Conservation (phyloP, 2,329 filamentous ascomycete species). For the Aspergillus ustus region DNA sequence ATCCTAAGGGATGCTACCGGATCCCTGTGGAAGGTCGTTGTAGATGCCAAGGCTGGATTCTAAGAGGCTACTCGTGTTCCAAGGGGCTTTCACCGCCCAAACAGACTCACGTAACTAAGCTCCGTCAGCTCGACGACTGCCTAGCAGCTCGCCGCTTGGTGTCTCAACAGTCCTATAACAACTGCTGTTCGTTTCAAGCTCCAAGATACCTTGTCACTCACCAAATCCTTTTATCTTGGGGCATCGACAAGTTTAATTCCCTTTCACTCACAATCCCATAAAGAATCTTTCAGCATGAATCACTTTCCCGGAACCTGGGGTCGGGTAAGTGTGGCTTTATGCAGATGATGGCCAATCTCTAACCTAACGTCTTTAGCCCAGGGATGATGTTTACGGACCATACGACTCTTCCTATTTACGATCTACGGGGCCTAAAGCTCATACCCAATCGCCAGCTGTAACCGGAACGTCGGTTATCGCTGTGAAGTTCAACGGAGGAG, state of each 20-base stretch:
- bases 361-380: conserved; percentile 67
- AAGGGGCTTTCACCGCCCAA: conserved; percentile 18
- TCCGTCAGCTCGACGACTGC: conserved; percentile 46
- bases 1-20: background rate
- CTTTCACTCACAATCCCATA: background rate
- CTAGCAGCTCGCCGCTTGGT: conserved; percentile 25
- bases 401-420: conserved; percentile 90
- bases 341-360: conserved; percentile 30
- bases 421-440: conserved; percentile 70
- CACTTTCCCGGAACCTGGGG: conserved; percentile 70
- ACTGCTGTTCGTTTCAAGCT: conserved; percentile 25
- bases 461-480: conserved; percentile 95
- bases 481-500: conserved; percentile 94
- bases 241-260: background rate
- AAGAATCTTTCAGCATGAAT: conserved; percentile 57
- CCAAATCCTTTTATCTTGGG: background rate
- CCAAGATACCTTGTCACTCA: conserved; percentile 13
- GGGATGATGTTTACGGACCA: conserved; percentile 94
- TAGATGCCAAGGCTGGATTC: background rate
- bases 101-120: conserved; percentile 33
- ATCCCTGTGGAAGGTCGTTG: background rate
- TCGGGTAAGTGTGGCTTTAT: conserved; percentile 52
- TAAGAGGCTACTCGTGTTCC: background rate
- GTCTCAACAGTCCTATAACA: background rate
- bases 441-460: conserved; percentile 90